phyloP scores from a whole-genome alignment of 106 monocot genomes.

The Dactylorhiza incarnata region DNA sequence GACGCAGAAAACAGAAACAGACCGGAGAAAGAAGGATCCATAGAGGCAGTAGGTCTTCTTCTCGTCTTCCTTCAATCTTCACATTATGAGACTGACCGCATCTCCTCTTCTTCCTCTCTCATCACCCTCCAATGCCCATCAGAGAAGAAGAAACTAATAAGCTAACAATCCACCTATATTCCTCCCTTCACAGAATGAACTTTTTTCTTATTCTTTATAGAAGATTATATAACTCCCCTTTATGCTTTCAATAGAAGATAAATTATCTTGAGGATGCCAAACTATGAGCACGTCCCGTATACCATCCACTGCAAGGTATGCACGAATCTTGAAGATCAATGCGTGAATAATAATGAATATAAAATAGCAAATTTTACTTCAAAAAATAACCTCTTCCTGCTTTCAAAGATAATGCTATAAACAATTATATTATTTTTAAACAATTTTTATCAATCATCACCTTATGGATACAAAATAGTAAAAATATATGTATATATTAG shows the following conservation, averaged over 20 bases:
- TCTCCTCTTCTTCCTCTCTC: background rate
- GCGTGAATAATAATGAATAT: too few relatives aligned
- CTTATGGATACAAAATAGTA: too few relatives aligned
- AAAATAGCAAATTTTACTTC: too few relatives aligned
- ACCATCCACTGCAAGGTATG: background rate
- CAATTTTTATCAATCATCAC: too few relatives aligned
- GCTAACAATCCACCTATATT: constrained; percentile 1
- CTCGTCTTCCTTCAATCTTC: constrained; percentile 2
- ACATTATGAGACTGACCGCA: background rate
- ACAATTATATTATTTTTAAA: too few relatives aligned
- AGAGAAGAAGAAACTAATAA: background rate
- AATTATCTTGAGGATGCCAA: background rate
- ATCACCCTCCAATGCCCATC: constrained; percentile 5
- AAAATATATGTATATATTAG: too few relatives aligned
- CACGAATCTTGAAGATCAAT: background rate
- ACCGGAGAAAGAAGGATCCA: constrained; percentile 29
- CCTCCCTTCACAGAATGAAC: background rate
- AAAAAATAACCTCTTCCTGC: too few relatives aligned
- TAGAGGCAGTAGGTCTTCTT: constrained; percentile 1
- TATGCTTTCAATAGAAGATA: background rate
- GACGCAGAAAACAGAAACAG: background rate
- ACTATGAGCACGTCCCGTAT: background rate
- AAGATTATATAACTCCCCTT: background rate
- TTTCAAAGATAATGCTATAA: too few relatives aligned
- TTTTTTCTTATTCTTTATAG: constrained; percentile 2